A percentile compares a stretch with the other conserved stretches of the same genome.
phyloP scores from a whole-genome alignment of 805 yeast genomes.

The Pichia sporocuriosa region DNA sequence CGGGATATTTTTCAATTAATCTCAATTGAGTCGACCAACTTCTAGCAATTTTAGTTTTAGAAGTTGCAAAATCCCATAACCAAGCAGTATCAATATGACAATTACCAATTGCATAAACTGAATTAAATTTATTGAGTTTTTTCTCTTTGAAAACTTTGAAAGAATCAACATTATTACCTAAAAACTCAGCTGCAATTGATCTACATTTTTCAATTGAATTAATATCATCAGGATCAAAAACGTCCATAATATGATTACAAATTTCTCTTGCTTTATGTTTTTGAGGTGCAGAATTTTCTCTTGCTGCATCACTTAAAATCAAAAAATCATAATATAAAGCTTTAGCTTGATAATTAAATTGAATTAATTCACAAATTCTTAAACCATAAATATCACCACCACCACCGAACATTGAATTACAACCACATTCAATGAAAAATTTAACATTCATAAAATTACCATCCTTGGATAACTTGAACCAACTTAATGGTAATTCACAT shows the following conservation, averaged over 20 bases:
- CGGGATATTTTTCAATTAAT: conserved; percentile 81
- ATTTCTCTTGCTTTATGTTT: conserved; percentile 74
- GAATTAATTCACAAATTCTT: conserved; percentile 65
- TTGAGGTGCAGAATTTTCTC: conserved; percentile 81
- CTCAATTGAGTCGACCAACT: conserved; percentile 93
- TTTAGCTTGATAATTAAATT: conserved; percentile 77
- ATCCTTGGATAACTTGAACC: conserved; percentile 28
- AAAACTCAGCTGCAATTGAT: conserved; percentile 49
- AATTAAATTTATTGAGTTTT: conserved; percentile 33
- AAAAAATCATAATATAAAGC: conserved; percentile 74
- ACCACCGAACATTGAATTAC: conserved; percentile 87
- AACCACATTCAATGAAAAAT: conserved; percentile 83
- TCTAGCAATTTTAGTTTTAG: conserved; percentile 84
- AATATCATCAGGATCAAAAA: conserved; percentile 67
- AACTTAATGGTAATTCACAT: conserved; percentile 55
- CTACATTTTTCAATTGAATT: conserved; percentile 56
- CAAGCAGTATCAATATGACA: conserved; percentile 98
- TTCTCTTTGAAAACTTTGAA: conserved; percentile 52
- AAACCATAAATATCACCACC: conserved; percentile 59
- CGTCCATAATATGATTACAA: conserved; percentile 77
- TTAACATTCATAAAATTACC: conserved; percentile 40
- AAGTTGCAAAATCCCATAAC: conserved; percentile 99
- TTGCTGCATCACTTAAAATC: conserved; percentile 85
- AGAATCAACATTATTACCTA: conserved; percentile 63
- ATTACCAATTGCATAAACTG: conserved; percentile 84